Conservation (phyloP, 768 basidiomycete species). For the Mycena pura region DNA sequence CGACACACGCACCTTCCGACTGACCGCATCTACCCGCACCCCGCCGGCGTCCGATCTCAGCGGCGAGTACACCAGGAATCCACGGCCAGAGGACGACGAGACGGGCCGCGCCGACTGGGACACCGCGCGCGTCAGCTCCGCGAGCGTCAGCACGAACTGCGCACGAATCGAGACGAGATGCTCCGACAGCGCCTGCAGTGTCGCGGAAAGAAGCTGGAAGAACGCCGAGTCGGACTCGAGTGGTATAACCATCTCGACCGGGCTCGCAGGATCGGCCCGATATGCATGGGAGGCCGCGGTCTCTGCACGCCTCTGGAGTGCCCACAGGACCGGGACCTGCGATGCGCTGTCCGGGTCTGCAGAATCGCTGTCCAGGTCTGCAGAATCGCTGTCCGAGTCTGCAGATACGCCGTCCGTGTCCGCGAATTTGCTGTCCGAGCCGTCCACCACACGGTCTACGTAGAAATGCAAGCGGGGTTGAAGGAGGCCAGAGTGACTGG, state of each 20-base stretch:
- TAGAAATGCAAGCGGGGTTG: conserved; percentile 66
- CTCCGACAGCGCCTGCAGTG: conserved; percentile 57
- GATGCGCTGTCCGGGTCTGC: neutral
- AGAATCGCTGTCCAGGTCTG: conserved; percentile 21
- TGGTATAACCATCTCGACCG: conserved; percentile 71
- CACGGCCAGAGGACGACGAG: conserved; percentile 44
- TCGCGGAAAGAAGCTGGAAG: conserved; percentile 72
- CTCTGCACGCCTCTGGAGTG: conserved; percentile 27
- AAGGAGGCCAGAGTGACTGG: conserved; percentile 50
- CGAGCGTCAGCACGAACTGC: conserved; percentile 53
- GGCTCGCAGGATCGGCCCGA: neutral
- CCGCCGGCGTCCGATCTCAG: conserved; percentile 46
- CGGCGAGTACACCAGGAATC: conserved; percentile 54
- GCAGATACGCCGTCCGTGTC: neutral
- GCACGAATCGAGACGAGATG: conserved; percentile 59
- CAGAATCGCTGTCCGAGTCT: no score
- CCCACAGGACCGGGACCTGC: conserved; percentile 31
- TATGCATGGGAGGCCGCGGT: neutral
- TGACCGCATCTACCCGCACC: conserved; percentile 35
- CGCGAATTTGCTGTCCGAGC: conserved; percentile 15
- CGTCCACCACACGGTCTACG: conserved; percentile 35
- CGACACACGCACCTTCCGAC: conserved; percentile 21
- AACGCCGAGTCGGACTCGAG: conserved; percentile 84
- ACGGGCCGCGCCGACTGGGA: conserved; percentile 50
- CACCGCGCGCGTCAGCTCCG: conserved; percentile 45